Base-by-base conservation (phyloP, 2,329 filamentous ascomycete species). In the Metarhizium robertsii region DNA sequence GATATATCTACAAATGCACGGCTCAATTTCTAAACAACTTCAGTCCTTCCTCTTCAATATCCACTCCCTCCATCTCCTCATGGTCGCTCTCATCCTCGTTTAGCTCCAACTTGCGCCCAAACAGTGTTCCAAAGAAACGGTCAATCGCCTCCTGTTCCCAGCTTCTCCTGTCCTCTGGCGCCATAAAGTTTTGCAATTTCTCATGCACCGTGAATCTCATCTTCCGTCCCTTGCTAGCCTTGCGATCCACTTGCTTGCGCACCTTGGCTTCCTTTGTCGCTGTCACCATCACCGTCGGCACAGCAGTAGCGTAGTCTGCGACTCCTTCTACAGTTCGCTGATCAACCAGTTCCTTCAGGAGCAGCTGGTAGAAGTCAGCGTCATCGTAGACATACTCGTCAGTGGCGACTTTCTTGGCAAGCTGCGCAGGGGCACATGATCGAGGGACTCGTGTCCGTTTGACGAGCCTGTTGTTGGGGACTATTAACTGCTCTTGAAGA, bases 151-250 rank as follows among this genome's bases (percentile, higher is more conserved):
- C 80, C 61, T 87, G 84, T 59, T 89, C 88, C 94, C 94, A 99
- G 16, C 70, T 72, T 3, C 87, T 79, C 53, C 89, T 78, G 67
- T 95, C 88, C 69, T 96, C 90, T 0, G 91, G 86, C 11, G 92
- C 92, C 91, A 96, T 96, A 67, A 97, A 97, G 70, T 96, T 96
- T 74, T 96, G 90, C 66, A 99, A 72, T 76, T 97, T 97, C 75
- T 97, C 92, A 67, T 97, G 92, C 49, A 96, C 90, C 16, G 89
- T 94, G 72, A 92, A 99, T 43, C 90, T 81, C 79, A 99, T 82
- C 75, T 96, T 96, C 52, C 94, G 79, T 6, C 94, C 94, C 73
- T 97, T 97, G 68, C 90, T 95, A 0, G 94, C 94, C 68, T 92
- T 94, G 20, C 92, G 92, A 69, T 99, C 94, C 4, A 97, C 88